Evolutionary conservation across 257 asterid species (phyloP).

Genomic region (Gentiana straminea): DNA sequence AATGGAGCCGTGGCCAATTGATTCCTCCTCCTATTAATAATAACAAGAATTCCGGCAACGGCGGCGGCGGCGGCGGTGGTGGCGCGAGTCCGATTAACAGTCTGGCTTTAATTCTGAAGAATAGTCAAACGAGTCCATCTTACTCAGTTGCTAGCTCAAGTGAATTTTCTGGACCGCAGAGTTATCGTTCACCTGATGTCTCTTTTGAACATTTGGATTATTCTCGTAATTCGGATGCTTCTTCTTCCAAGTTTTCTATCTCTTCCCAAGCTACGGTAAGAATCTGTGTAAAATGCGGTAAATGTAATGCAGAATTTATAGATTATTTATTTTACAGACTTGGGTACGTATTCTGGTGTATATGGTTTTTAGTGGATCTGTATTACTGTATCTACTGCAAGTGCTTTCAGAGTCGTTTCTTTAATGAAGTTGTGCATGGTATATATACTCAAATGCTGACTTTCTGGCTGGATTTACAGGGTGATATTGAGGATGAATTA

Average conservation of each 20-base stretch:
- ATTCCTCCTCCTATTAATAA: background rate
- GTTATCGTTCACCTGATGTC: conserved; percentile 19
- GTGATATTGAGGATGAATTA: conserved; percentile 60
- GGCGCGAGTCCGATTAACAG: conserved; percentile 18
- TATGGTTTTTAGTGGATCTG: no score
- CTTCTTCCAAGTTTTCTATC: conserved; percentile 14
- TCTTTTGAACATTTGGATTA: conserved; percentile 22
- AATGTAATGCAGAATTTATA: no score
- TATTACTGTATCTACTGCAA: no score
- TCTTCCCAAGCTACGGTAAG: conserved; percentile 22
- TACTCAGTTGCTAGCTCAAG: conserved; percentile 21
- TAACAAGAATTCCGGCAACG: conserved; percentile 15
- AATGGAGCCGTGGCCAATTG: conserved; percentile 6
- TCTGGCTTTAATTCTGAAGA: conserved; percentile 16
- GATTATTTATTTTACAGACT: no score
- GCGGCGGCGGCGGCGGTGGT: background rate
- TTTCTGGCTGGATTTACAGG: conserved; percentile 18
- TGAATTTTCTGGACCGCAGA: conserved; percentile 18
- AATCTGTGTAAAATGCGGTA: no score
- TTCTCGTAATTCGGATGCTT: conserved; percentile 18
- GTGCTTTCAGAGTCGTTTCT: no score
- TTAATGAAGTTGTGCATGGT: no score
- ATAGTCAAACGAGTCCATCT: conserved; percentile 13
- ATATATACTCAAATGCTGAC: no score
- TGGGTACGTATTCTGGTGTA: no score